Percentiles rank a stretch among this genome's conserved stretches.
Conservation (phyloP, 208 protist species). For the Leishmania guyanensis region DNA sequence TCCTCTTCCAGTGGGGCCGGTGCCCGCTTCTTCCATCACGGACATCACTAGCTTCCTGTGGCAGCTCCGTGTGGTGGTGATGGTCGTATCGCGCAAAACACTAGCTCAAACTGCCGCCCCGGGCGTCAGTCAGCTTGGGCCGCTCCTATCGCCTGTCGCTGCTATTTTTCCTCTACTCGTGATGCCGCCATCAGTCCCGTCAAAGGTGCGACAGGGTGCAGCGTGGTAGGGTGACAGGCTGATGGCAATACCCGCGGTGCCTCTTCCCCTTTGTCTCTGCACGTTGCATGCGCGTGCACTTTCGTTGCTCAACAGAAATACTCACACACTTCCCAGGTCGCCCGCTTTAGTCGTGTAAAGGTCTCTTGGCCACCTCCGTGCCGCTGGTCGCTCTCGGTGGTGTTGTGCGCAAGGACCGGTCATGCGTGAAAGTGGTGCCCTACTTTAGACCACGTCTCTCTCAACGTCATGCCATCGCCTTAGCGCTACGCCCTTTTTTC, state of each 20-base stretch:
- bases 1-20: constrained; percentile 20
- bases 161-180: constrained; percentile 31
- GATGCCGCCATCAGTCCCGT: constrained; percentile 19
- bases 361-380: not conserved
- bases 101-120: constrained; percentile 7
- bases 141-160: constrained; percentile 21
- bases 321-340: not conserved
- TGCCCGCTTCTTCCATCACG: constrained; percentile 28
- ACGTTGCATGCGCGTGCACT: not conserved
- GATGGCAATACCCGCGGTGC: too few relatives aligned
- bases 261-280: not conserved
- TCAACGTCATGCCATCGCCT: not conserved
- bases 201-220: constrained; percentile 17
- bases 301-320: not conserved
- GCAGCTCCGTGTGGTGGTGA: constrained; percentile 31
- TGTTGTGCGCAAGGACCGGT: too few relatives aligned
- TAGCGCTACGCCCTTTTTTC: not conserved
- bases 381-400: not conserved
- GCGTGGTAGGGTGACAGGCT: not conserved
- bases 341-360: too few relatives aligned
- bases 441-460: not conserved
- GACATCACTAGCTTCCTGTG: constrained; percentile 34
- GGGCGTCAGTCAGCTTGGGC: constrained; percentile 19
- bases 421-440: not conserved
- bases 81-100: constrained; percentile 21